Percentiles rank a stretch among this genome's conserved stretches.
phyloP scores from a whole-genome alignment of 805 yeast genomes.

The Saccharomycopsis lassenensis region DNA sequence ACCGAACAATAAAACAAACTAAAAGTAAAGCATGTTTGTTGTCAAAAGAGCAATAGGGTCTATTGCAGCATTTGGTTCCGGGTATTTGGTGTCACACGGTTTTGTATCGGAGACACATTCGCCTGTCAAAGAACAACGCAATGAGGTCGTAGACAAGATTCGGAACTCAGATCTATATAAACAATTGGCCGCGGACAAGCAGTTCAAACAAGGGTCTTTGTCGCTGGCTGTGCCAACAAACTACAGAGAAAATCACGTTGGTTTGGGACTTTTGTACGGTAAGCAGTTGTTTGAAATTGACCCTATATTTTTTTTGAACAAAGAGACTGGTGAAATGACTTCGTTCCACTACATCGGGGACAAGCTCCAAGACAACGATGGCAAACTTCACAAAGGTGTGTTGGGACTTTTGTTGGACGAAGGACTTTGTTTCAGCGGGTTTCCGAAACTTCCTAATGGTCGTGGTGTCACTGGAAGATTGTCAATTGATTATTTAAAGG shows the following conservation, averaged over 20 bases:
- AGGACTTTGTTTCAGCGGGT: slow-evolving; percentile 76
- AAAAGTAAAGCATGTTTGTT: too few relatives aligned
- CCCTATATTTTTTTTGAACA: slow-evolving; percentile 54
- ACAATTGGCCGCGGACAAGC: slow-evolving; percentile 20
- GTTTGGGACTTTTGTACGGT: slow-evolving; percentile 63
- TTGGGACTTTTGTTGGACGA: slow-evolving; percentile 46
- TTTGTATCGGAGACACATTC: slow-evolving; percentile 19
- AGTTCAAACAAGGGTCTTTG: slow-evolving; percentile 24
- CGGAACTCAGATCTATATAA: slow-evolving; percentile 23
- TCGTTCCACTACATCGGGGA: slow-evolving; percentile 64
- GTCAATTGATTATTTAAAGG: slow-evolving; percentile 44
- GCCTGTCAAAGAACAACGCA: slow-evolving; percentile 20
- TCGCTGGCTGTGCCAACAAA: slow-evolving; percentile 44
- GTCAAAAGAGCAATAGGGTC: slow-evolving; percentile 20
- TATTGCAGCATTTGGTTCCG: slow-evolving; percentile 18
- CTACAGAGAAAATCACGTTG: slow-evolving; percentile 53
- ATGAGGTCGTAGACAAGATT: slow-evolving; percentile 22
- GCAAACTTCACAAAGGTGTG: slow-evolving; percentile 73
- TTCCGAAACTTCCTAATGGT: slow-evolving; percentile 64
- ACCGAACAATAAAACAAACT: too few relatives aligned
- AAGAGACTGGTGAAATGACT: slow-evolving; percentile 39
- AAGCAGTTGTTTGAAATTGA: slow-evolving; percentile 60
- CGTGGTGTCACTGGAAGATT: slow-evolving; percentile 86
- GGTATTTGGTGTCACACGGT: slow-evolving; percentile 19
- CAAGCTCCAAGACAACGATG: slow-evolving; percentile 32